Evolutionary conservation across 768 basidiomycete species (phyloP), one percentile per base, ranked within the genome.

Genomic region (Cubamyces sp.): DNA sequence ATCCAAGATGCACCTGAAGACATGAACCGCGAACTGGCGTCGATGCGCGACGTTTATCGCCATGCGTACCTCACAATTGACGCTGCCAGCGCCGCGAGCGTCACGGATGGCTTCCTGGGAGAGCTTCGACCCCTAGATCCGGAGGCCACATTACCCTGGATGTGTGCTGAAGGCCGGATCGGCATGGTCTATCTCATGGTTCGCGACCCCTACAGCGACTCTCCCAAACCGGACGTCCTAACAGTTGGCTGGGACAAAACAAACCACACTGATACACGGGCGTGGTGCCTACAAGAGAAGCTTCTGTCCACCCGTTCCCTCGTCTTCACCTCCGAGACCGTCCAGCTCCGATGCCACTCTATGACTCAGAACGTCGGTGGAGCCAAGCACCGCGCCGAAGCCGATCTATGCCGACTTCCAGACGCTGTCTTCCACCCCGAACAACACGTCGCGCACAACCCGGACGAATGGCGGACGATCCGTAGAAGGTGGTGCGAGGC

Each of bases 1-100:
- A 46, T 57, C 4, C 47, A 59, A 23, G 47, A 49, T 23, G 21
- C 34, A 21, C 12, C 41, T 12, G 57, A 48, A 25, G 57, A 59
- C 47, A 51, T 34, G 16, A 9, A 4, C 15, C 28, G 28, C 49
- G 49, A 51, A n/a, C 26, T 51, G 7, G 28, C 16, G 6, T 34
- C 12, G 18, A 34, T 51, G 30, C 28, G 34, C 49, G n/a, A 51
- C 16, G 18, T 57, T 14, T 57, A 57, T 28, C 30, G 55, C 23
- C 26, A 46, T 21, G 55, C 55, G 3, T 37, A 19, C 40, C 30
- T 57, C 5, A 57, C 55, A 3, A 57, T 51, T 18, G 19, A 34
- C n/a, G 49, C 49, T 15, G 49, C 28, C 15, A 51, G 28, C 14
- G 49, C 49, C 16, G 16, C 8, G 28, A 34, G 28, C n/a, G 26